Conservation (phyloP, 257 asterid genomes). For the Solanum acaule region DNA sequence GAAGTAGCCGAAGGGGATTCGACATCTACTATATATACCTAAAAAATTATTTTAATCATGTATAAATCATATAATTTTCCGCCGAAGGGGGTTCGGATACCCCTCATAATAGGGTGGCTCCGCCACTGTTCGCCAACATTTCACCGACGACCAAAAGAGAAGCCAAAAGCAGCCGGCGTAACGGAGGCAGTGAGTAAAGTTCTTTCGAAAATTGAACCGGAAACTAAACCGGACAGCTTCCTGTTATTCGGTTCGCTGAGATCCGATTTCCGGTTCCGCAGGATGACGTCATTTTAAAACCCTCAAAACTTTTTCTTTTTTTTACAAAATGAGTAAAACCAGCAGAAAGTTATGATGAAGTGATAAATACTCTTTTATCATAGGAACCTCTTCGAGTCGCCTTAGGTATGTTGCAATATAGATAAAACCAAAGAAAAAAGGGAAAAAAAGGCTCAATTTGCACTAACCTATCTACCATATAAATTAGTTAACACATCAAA, state of each 20-base stretch:
- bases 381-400: accelerated
- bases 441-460: not conserved
- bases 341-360: no score
- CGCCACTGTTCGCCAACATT: slow-evolving; percentile 16
- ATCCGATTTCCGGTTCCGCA: not conserved
- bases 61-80: no score
- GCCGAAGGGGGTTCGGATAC: no score
- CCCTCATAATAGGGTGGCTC: no score
- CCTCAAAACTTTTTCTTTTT: not conserved
- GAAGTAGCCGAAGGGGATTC: no score
- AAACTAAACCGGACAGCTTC: not conserved
- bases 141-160: not conserved
- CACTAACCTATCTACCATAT: not conserved
- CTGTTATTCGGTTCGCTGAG: not conserved
- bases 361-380: no score
- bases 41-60: no score
- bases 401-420: no score
- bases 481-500: not conserved
- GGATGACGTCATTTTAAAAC: not conserved
- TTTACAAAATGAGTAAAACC: no score
- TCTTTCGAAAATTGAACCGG: not conserved
- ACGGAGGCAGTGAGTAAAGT: not conserved
- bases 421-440: no score
- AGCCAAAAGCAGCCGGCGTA: not conserved
- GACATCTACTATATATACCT: no score